Evolutionary conservation across 2,329 filamentous ascomycete species (phyloP).

Genomic region (Grosmannia clavigera): DNA sequence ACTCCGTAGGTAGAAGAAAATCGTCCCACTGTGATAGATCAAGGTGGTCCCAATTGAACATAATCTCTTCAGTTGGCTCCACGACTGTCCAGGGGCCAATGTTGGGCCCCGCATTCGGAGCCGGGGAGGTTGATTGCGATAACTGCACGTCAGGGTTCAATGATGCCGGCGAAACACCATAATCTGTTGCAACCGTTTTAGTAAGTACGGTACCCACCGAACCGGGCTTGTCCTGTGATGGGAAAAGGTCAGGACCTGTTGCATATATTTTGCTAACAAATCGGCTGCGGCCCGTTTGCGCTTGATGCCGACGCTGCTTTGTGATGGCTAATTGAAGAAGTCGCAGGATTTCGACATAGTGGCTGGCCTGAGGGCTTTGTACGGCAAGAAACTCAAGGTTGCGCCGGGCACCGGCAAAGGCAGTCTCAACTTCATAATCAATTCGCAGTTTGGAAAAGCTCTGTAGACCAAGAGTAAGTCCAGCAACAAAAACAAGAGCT

Average conservation of each 20-base stretch:
- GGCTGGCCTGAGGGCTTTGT: constrained; percentile 11
- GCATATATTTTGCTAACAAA: constrained; percentile 15
- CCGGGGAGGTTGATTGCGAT: too few relatives aligned
- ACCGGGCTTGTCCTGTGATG: neutral
- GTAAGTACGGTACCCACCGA: neutral
- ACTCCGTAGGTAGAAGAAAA: neutral
- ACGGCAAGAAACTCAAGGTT: constrained; percentile 4
- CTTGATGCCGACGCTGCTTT: constrained; percentile 12
- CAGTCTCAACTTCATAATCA: constrained; percentile 9
- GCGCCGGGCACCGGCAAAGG: constrained; percentile 9
- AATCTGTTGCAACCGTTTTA: neutral
- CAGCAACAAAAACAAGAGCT: constrained; percentile 42
- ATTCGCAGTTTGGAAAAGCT: constrained; percentile 1
- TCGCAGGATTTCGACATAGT: constrained; percentile 12
- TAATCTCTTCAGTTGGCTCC: neutral
- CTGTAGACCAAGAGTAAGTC: constrained; percentile 40
- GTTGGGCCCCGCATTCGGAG: neutral
- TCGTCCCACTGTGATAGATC: constrained; percentile 5
- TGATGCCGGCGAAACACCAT: neutral
- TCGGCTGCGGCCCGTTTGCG: constrained; percentile 28
- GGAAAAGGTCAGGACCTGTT: neutral
- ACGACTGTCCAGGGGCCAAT: neutral
- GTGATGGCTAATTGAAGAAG: constrained; percentile 12
- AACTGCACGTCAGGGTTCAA: neutral
- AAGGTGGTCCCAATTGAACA: constrained; percentile 3